Conservation (phyloP, 371 early-diverging fungal species). For the Rhizomucor miehei region DNA sequence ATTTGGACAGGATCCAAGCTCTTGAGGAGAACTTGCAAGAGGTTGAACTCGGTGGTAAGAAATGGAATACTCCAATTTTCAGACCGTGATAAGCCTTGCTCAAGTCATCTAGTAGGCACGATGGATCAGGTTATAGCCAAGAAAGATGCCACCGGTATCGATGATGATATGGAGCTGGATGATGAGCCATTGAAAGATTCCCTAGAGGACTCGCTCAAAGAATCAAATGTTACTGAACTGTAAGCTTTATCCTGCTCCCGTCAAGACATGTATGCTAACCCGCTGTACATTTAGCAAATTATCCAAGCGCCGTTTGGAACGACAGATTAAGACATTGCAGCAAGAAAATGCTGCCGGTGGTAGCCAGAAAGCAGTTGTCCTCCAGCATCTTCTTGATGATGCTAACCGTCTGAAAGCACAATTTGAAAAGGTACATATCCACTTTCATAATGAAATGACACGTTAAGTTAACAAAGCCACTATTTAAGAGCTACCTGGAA, state of each 20-base stretch:
- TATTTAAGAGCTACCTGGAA: slow-evolving; percentile 54
- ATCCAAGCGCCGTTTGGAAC: slow-evolving; percentile 74
- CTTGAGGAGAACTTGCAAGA: slow-evolving; percentile 84
- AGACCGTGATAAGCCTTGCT: no score
- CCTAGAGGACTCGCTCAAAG: slow-evolving; percentile 49
- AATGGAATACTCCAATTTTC: not conserved
- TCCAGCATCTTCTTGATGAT: slow-evolving; percentile 73
- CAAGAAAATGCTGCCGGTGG: slow-evolving; percentile 54
- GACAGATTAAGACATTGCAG: slow-evolving; percentile 62
- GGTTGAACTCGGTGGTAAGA: slow-evolving; percentile 68
- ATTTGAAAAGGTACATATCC: slow-evolving; percentile 60
- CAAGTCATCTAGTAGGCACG: not conserved
- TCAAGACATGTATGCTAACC: not conserved
- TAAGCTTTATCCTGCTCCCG: slow-evolving; percentile 19
- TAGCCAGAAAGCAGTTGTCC: slow-evolving; percentile 51
- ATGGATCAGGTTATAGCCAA: not conserved
- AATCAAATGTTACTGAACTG: slow-evolving; percentile 52
- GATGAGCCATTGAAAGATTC: slow-evolving; percentile 29
- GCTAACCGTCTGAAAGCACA: slow-evolving; percentile 66
- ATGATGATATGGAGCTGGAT: slow-evolving; percentile 43
- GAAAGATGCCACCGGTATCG: slow-evolving; percentile 1
- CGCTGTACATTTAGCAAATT: slow-evolving; percentile 32
- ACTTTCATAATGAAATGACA: no score
- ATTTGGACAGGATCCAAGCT: slow-evolving; percentile 71
- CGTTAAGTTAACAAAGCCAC: no score